Evolutionary conservation across 108 stramenopile genomes (phyloP), one percentile per base, ranked within the genome.

Genomic region (Mediolabrus comicus): DNA sequence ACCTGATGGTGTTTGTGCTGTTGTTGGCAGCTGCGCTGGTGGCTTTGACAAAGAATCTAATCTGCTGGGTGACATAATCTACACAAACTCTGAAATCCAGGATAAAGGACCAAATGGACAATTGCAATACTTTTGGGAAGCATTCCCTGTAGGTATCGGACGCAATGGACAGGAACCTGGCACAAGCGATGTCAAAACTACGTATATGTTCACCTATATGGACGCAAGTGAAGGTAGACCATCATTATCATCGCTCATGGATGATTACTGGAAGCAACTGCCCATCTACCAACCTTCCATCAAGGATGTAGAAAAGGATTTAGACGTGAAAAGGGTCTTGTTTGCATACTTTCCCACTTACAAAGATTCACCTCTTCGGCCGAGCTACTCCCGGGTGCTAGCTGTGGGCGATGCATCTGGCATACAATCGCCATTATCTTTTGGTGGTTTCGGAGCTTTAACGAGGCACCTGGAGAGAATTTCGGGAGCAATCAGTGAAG

Each of bases 121-220:
- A 25, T 62, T 87, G 22, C 97, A 98, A 57, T 96, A 98, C 67
- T 98, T 98, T 75, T 98, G 97, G 97, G 97, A 98, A 54, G 92
- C 96, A 2, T 98, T 98, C 64, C 97, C 97, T 16, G 95, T 96
- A 13, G 86, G 88, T 2, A 91, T 92, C 39, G 95, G 94, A 0
- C 69, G 86, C n/a, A 75, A 90, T 67, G 88, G 84, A 6, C 78
- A 78, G 32, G 72, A 64, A 53, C 88, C 85, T 11, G 87, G 82
- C 3, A 84, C 79, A 16, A 88, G 82, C 28, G 87, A 89, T 53
- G 84, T 83, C 10, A 92, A 94, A 62, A 94, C 93, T 17, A 95
- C 89, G 2, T 89, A 89, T 59, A 88, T 88, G 85, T 94, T 94
- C 74, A 88, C 89, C n/a, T 96, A 96, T 79, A 71, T 93, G 79